Evolutionary conservation across 2,329 filamentous ascomycete genomes (phyloP).

Genomic region (Aspergillus quadricinctus): DNA sequence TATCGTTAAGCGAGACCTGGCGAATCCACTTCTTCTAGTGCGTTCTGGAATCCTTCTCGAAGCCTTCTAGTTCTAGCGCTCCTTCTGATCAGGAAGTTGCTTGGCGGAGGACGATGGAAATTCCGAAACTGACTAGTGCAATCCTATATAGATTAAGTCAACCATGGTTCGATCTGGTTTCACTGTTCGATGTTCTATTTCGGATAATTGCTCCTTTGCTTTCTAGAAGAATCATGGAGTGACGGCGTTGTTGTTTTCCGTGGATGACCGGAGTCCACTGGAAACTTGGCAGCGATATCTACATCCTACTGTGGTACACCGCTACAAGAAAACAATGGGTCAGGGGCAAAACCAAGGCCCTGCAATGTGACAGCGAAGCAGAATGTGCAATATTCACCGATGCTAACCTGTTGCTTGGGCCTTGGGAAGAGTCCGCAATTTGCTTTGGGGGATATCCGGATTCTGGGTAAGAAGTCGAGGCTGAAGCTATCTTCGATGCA

Average conservation of each 20-base stretch:
- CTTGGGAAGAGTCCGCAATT: too few relatives aligned
- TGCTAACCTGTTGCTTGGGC: background rate
- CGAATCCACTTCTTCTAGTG: slow-evolving; percentile 17
- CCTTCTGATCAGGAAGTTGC: background rate
- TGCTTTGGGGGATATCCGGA: background rate
- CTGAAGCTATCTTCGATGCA: background rate
- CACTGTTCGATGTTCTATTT: background rate
- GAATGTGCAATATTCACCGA: background rate
- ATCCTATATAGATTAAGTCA: background rate
- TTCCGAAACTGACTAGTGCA: background rate
- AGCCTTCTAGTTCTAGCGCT: slow-evolving; percentile 32
- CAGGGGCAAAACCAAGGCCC: background rate
- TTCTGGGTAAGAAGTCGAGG: background rate
- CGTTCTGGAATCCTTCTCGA: slow-evolving; percentile 31
- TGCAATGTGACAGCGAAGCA: background rate
- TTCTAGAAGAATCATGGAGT: background rate
- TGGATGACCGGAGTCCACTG: background rate
- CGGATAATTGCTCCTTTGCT: background rate
- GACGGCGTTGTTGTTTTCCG: background rate
- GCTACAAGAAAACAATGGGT: background rate
- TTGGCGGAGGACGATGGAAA: background rate
- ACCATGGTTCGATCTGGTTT: background rate
- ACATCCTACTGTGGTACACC: background rate
- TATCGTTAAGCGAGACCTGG: background rate
- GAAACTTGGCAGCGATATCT: background rate